phyloP scores from a whole-genome alignment of 164 flowering plant genomes.

The Dillenia turbinata region DNA sequence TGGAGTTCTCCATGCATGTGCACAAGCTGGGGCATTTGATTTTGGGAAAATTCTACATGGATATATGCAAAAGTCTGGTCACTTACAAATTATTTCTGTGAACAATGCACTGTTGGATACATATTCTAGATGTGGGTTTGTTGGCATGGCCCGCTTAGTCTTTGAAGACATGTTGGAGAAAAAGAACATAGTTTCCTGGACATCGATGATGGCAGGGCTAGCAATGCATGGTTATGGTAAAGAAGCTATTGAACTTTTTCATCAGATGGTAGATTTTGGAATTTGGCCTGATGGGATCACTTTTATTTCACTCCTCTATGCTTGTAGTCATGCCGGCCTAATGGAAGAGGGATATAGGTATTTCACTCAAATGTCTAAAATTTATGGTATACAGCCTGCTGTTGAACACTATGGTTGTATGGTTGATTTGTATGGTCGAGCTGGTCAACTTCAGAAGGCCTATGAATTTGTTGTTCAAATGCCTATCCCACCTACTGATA shows the following conservation, averaged over 20 bases:
- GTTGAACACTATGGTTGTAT: constrained; percentile 78
- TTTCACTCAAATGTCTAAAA: constrained; percentile 42
- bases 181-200: constrained; percentile 55
- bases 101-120: constrained; percentile 61
- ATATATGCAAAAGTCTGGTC: constrained; percentile 48
- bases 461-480: constrained; percentile 41
- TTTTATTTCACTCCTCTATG: constrained; percentile 60
- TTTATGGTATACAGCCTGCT: constrained; percentile 40
- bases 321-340: constrained; percentile 73
- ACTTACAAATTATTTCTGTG: constrained; percentile 34
- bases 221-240: constrained; percentile 70
- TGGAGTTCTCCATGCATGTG: constrained; percentile 53
- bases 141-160: constrained; percentile 47
- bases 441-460: constrained; percentile 52
- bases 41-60: constrained; percentile 53
- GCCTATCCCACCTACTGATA: constrained; percentile 47
- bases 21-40: constrained; percentile 61
- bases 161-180: constrained; percentile 42
- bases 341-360: constrained; percentile 34
- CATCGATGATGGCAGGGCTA: constrained; percentile 55
- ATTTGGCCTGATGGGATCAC: constrained; percentile 47
- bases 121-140: constrained; percentile 57
- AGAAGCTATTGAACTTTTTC: constrained; percentile 45
- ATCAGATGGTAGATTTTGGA: constrained; percentile 47
- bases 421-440: constrained; percentile 69